These are phyloP conservation scores for Balakata baccata DNA, from an alignment of 345 rosid species.

Conservation along the genomic window DNA sequence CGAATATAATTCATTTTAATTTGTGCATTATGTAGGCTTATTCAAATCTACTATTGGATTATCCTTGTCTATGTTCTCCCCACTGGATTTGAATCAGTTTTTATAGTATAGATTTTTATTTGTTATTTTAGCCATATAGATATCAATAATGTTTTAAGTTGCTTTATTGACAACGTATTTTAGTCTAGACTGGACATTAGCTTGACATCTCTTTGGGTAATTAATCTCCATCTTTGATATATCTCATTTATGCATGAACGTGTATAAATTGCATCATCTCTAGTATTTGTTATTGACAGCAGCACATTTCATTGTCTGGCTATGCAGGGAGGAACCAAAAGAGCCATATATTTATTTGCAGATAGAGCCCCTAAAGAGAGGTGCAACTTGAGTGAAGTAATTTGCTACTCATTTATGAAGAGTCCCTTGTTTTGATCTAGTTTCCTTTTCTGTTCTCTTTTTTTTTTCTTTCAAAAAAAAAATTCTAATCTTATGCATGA, in stretches of 20 bases:
- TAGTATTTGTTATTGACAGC: not conserved
- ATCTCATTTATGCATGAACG: not conserved
- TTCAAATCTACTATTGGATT: not conserved
- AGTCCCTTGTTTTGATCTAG: not conserved
- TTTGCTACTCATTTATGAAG: not conserved
- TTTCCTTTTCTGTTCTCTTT: no score
- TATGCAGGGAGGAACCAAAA: constrained; percentile 85
- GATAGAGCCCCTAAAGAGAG: constrained; percentile 68
- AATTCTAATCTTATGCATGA: not conserved
- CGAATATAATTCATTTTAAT: not conserved
- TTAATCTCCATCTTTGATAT: not conserved
- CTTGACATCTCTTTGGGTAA: not conserved
- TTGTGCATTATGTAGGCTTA: constrained; percentile 53
- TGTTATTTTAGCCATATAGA: not conserved
- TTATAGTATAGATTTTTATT: not conserved
- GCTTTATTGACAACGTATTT: not conserved
- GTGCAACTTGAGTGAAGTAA: constrained; percentile 50
- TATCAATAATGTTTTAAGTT: not conserved
- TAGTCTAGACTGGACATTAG: not conserved
- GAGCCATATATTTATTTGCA: constrained; percentile 77
- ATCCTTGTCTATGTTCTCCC: not conserved
- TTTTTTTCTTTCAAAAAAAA: no score
- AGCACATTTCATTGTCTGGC: constrained; percentile 10
- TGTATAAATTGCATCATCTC: not conserved
- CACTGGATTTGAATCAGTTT: not conserved